Conservation (phyloP, 352 stramenopile genomes). For the Phytophthora idaei region DNA sequence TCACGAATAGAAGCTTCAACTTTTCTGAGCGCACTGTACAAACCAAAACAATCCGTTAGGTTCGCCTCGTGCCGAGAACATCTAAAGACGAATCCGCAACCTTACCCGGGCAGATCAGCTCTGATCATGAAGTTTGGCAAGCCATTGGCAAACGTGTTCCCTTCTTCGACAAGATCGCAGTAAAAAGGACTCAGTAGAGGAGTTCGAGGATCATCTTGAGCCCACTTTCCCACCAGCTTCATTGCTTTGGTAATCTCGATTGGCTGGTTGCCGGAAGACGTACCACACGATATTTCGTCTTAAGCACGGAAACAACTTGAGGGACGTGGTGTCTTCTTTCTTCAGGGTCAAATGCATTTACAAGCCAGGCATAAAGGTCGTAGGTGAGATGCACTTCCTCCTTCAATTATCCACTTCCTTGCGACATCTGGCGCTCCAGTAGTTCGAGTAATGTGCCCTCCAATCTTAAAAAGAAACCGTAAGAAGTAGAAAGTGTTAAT, state of each 20-base stretch:
- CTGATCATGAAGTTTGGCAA: background rate
- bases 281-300: slow-evolving; percentile 1
- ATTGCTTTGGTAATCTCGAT: slow-evolving; percentile 5
- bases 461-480: background rate
- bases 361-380: slow-evolving; percentile 8
- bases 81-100: background rate
- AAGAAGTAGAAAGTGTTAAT: background rate
- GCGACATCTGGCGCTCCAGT: background rate
- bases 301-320: background rate
- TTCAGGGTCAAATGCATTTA: slow-evolving; percentile 5
- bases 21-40: slow-evolving; percentile 2
- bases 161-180: background rate
- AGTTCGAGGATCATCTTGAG: background rate
- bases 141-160: background rate
- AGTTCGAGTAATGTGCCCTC: background rate
- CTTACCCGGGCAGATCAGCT: background rate
- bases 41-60: background rate
- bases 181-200: background rate
- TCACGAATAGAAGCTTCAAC: background rate
- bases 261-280: background rate
- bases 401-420: background rate
- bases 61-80: background rate
- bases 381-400: slow-evolving; percentile 1
- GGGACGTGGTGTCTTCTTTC: slow-evolving; percentile 3
- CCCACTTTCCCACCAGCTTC: slow-evolving; percentile 4